Base-by-base conservation (phyloP, 2,329 filamentous ascomycete species). In the Albifimbria verrucaria region DNA sequence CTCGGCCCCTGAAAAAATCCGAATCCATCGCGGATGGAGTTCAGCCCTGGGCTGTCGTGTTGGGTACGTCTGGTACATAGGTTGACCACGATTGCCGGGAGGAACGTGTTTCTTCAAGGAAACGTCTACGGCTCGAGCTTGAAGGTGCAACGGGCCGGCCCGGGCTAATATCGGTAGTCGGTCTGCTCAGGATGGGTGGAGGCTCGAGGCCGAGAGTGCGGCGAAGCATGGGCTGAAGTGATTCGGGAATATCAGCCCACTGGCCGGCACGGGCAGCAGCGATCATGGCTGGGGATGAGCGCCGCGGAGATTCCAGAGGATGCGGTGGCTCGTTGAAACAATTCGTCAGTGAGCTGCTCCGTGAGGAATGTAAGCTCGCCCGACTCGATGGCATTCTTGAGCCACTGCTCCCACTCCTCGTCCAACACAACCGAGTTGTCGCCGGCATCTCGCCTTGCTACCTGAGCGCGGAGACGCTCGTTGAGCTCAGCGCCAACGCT, bases 361-460 rank as follows among this genome's bases (percentile, higher is more conserved):
- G 74, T 71, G 23, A 80, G 64, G 48, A 76, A 73, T 18, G 77
- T 72, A 36, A 85, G 69, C 52, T 80, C 74, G 54, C 85, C 86
- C 6, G 80, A 77, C 62, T 89, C 86, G 48, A 87, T 80, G 43
- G 82, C 85, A 61, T 86, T 84, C 69, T 89, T 89, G 55, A 89
- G 73, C 81, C 86, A 90, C 66, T 88, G 85, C 67, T 90, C 87
- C 85, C 85, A 89, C 61, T 87, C 85, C 57, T 87, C 85, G 63
- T 89, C 86, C 59, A 89, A 77, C 23, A 82, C 77, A 46, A 80
- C 77, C 17, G 78, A 77, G 25, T 70, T 70, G 57, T 85, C 81
- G 43, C 84, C 85, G 4, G 82, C 80, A 57, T 86, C 82, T 52
- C 83, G 80, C 46, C 82, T 77, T 17, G 84, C 85, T 7, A 83